Evolutionary conservation across 2,329 filamentous ascomycete species (phyloP).

Genomic region (Hymenoscyphus repandus): DNA sequence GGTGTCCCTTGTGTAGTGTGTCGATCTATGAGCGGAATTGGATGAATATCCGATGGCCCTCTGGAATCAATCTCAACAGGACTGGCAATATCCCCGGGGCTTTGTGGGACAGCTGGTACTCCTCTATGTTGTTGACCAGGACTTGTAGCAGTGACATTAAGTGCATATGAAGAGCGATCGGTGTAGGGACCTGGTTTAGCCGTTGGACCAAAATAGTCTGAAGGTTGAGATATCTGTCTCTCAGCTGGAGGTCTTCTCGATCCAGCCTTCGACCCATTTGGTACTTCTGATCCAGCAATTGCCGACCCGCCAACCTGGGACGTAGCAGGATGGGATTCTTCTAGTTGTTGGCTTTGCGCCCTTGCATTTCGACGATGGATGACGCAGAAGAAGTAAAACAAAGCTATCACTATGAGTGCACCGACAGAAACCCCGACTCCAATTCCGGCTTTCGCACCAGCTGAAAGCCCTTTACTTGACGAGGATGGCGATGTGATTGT

Average conservation of each 20-base stretch:
- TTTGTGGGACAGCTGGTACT: conserved; percentile 41
- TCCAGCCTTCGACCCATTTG: conserved; percentile 8
- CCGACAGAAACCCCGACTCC: conserved; percentile 46
- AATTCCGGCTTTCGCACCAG: conserved; percentile 52
- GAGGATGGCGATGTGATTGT: conserved; percentile 22
- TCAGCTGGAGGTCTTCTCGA: not conserved
- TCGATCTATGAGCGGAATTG: conserved; percentile 3
- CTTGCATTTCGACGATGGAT: conserved; percentile 32
- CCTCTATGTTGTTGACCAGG: conserved; percentile 32
- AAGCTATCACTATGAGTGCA: conserved; percentile 35
- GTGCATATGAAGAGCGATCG: not conserved
- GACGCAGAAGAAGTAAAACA: conserved; percentile 43
- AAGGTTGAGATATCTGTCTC: conserved; percentile 5
- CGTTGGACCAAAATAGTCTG: conserved; percentile 31
- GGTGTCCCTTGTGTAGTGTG: conserved; percentile 21
- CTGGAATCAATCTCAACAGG: conserved; percentile 50
- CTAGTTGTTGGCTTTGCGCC: not conserved
- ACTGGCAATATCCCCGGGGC: conserved; percentile 44
- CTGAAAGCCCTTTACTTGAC: conserved; percentile 33
- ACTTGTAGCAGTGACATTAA: conserved; percentile 26
- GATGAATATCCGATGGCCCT: conserved; percentile 13
- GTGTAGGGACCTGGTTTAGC: conserved; percentile 41
- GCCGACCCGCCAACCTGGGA: conserved; percentile 8
- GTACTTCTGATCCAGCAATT: not conserved
- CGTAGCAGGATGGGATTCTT: conserved; percentile 15